These are phyloP conservation scores for Nigrospora sphaerica DNA, from an alignment of 2,329 filamentous ascomycete species.

Conservation along the genomic window DNA sequence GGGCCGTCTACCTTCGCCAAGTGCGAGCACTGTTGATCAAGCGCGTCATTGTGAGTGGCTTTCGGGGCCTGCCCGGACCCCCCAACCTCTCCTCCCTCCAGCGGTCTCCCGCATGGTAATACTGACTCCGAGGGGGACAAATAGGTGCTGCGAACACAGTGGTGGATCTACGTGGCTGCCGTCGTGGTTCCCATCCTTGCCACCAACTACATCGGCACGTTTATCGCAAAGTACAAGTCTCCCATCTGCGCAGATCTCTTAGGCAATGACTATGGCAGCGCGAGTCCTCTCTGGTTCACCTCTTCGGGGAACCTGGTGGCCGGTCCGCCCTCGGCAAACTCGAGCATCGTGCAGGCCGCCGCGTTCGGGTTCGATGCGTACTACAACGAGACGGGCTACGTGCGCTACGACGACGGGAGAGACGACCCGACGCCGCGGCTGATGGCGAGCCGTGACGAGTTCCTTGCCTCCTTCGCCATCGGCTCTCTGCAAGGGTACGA, in stretches of 20 bases:
- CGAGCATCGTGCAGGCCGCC: slow-evolving; percentile 1
- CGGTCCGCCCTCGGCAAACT: slow-evolving; percentile 9
- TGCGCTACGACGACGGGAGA: background rate
- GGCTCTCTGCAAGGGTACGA: background rate
- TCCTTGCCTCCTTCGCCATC: slow-evolving; percentile 9
- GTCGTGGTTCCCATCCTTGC: slow-evolving; percentile 16
- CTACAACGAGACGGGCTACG: background rate
- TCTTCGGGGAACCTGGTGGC: background rate
- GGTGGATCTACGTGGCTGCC: slow-evolving; percentile 18
- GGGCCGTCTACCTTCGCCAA: slow-evolving; percentile 11
- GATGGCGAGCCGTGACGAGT: slow-evolving; percentile 5
- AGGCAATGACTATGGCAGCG: background rate
- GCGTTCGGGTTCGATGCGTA: background rate
- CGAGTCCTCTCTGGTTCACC: too few species aligned
- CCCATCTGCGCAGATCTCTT: slow-evolving; percentile 11
- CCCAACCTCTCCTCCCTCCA: too few species aligned
- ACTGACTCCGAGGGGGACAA: too few species aligned
- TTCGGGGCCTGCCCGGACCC: too few species aligned
- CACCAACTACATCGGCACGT: slow-evolving; percentile 8
- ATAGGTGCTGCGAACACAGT: slow-evolving; percentile 13
- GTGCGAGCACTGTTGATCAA: slow-evolving; percentile 16
- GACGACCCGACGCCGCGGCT: slow-evolving; percentile 3
- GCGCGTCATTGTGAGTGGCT: slow-evolving; percentile 6
- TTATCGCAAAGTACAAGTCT: slow-evolving; percentile 10
- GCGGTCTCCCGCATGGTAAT: too few species aligned